Evolutionary conservation across 78 protist genomes (phyloP), one percentile per base, ranked within the genome.

Genomic region (Dictyostelium capitatum): DNA sequence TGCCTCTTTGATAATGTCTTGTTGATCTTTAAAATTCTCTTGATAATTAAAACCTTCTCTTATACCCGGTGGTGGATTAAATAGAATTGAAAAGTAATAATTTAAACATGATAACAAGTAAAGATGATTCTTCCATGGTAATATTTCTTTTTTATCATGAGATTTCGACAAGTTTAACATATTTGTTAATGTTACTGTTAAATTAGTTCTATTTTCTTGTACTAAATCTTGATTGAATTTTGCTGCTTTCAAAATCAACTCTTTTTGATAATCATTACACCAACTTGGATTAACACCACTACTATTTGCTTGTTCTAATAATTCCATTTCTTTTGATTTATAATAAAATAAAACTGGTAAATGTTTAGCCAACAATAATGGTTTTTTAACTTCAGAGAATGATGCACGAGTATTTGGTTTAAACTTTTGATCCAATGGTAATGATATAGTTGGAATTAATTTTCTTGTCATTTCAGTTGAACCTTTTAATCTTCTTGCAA

Each of bases 101-200:
- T 12, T 57, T 6, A 74, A 4, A 8, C 19, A 74, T 15, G 53
- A n/a, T 30, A 73, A 65, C 6, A 84, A n/a, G 67, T 48, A 72
- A 4, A 87, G 9, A 77, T 77, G 84, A 25, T 77, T 82, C 53
- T 53, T 77, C 93, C 93, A 87, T 25, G 50, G 46, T 11, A 77
- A 25, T 30, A 3, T 30, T 6, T 75, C 83, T 32, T 74, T 75
- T 30, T 77, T 87, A 28, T 87, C 57, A 51, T 59, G 53, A n/a
- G 72, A 17, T 28, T 65, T 54, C 2, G 37, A 23, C 19, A 25
- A 4, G 25, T n/a, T 32, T 12, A 67, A 15, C 50, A 67, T 67
- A 6, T 12, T 67, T 47, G 25, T 23, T 2, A 67, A 67, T 15
- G 48, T 1, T 3, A 32, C 30, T 17, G 32, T 6, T 28, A 67